Evolutionary conservation across 2,329 filamentous ascomycete species (phyloP).

Genomic region (Aspergillus sp.): DNA sequence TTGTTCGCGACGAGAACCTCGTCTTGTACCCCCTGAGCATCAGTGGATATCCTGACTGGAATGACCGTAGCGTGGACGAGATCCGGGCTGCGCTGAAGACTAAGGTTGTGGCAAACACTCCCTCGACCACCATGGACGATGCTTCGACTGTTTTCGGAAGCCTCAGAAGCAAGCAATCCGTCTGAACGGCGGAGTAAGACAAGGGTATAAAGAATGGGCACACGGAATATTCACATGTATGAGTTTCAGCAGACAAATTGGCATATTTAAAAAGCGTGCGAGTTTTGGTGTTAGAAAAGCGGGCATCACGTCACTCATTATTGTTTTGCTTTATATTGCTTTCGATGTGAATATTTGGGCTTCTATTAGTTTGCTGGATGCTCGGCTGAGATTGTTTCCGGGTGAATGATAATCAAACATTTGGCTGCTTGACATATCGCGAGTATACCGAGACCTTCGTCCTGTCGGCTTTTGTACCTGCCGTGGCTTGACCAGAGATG

Average conservation of each 20-base stretch:
- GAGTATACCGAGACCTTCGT: too few relatives aligned
- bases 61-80: constrained; percentile 45
- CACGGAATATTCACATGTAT: too few relatives aligned
- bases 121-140: constrained; percentile 15
- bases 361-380: background rate
- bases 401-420: background rate
- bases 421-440: background rate
- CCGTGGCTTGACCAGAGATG: too few relatives aligned
- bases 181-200: constrained; percentile 7
- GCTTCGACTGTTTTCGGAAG: constrained; percentile 21
- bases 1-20: constrained; percentile 32
- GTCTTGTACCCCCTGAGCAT: constrained; percentile 41
- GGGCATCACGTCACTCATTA: constrained; percentile 5
- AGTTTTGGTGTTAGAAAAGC: constrained; percentile 23
- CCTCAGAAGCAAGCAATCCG: constrained; percentile 20
- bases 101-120: constrained; percentile 30
- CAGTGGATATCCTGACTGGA: constrained; percentile 50
- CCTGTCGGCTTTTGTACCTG: too few relatives aligned
- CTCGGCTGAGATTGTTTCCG: background rate
- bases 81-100: constrained; percentile 43
- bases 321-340: background rate
- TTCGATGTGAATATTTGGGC: constrained; percentile 3
- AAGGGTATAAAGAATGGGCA: background rate
- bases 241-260: constrained; percentile 12
- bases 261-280: constrained; percentile 21